Evolutionary conservation across 192 early-diverging fungal genomes (phyloP).

Genomic region (Entophlyctis helioformis): DNA sequence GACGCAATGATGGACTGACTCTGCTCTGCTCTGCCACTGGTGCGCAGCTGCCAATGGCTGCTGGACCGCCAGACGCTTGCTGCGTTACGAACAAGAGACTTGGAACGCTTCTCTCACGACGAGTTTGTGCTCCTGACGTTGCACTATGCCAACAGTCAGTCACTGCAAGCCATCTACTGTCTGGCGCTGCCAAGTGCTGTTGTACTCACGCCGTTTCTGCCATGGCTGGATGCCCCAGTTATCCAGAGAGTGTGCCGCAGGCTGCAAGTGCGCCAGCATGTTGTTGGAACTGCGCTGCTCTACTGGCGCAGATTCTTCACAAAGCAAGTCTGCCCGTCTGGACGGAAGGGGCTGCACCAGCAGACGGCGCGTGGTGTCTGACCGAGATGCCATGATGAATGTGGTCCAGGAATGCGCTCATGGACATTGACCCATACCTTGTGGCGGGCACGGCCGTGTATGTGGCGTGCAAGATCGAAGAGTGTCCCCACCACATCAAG

Average conservation of each 20-base stretch:
- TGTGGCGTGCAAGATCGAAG: conserved; percentile 83
- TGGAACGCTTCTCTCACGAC: conserved; percentile 32
- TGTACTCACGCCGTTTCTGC: not conserved
- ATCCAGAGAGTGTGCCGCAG: conserved; percentile 63
- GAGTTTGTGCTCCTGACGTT: conserved; percentile 48
- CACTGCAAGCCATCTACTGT: not conserved
- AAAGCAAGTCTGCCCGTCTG: conserved; percentile 40
- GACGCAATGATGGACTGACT: too few species aligned
- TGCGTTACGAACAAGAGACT: conserved; percentile 39
- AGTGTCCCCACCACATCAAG: conserved; percentile 57
- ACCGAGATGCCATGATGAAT: not conserved
- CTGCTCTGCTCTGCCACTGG: too few species aligned
- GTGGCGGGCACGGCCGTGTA: conserved; percentile 74
- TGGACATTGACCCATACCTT: conserved; percentile 64
- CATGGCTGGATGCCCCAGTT: conserved; percentile 31
- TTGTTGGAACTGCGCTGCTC: conserved; percentile 68
- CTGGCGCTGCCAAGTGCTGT: too few species aligned
- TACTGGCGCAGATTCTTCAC: conserved; percentile 88
- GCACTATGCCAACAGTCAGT: conserved; percentile 49
- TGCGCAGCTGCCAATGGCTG: too few species aligned
- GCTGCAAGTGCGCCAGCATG: conserved; percentile 64
- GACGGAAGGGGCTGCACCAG: not conserved
- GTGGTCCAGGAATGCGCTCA: conserved; percentile 50
- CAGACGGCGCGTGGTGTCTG: not conserved
- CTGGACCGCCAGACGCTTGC: conserved; percentile 35